Base-by-base conservation (phyloP, 331 rosid genomes). In the Quercus lobata region DNA sequence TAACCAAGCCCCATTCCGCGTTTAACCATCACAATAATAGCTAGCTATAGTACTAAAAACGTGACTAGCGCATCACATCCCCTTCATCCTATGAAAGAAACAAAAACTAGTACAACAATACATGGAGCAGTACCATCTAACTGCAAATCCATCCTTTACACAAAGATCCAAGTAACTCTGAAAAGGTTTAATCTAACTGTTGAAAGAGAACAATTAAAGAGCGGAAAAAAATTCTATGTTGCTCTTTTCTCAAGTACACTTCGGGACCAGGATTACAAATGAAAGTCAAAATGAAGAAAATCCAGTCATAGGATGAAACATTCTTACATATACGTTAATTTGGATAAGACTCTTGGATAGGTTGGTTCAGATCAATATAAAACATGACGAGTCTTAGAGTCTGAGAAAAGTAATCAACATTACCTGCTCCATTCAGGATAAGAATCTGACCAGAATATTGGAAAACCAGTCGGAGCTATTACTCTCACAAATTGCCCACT, bases 361-460 rank as follows among this genome's bases (percentile, higher is more conserved):
- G 7, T 57, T 41, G 22, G 65, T 77, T 44, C 44, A 49, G 35
- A 74, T 41, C 18, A 63, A 55, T 53, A 68, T 2, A 55, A 37
- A 32, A 52, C 25, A 65, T 32, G 71, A 65, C 5, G 22, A 27
- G 3, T 62, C 15, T 19, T 62, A 69, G 56, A 60, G 66, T 62
- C 15, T 52, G 56, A 70, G 61, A 57, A 35, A 75, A 41, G 49
- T 61, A 65, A 80, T 68, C 75, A 78, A 74, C 18, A 62, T 69
- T 65, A 53, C 69, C 82, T 77, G 21, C 57, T 62, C 76, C 62
- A 76, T 77, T 79, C 81, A 75, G 62, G 37, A 69, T 27, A 54
- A 78, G 78, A 82, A 78, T 72, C 69, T 75, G 77, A 86, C 83
- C 77, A 35, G 77, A 65, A 54, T 7, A 71, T 60, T 54, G 17